Conservation (phyloP, 495 filamentous ascomycete genomes). For the Alectoria sarmentosa region DNA sequence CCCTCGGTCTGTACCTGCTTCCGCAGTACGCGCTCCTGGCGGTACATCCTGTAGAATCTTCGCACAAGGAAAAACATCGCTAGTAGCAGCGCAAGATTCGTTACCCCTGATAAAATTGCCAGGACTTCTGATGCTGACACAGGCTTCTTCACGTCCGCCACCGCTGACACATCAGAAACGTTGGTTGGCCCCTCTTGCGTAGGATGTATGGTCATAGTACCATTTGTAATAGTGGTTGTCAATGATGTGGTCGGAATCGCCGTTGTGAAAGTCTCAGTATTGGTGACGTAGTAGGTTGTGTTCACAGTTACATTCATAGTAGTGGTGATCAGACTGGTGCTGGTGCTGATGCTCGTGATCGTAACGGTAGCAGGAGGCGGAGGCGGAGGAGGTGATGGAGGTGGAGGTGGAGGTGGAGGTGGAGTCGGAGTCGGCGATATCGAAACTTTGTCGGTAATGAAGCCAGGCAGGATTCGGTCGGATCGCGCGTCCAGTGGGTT, state of each 20-base stretch:
- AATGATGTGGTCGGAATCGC: not conserved
- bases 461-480: not conserved
- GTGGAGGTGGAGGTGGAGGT: not conserved
- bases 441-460: no score
- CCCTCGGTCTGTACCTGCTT: constrained; percentile 9
- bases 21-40: constrained; percentile 1
- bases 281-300: not conserved
- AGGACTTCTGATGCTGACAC: not conserved
- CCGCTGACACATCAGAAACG: no score
- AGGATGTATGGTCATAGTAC: not conserved
- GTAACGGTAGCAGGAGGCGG: not conserved
- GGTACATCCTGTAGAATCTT: constrained; percentile 5
- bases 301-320: not conserved
- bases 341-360: not conserved
- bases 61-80: not conserved
- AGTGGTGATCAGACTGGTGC: not conserved
- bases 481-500: not conserved
- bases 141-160: not conserved
- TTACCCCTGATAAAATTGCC: not conserved
- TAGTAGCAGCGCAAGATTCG: not conserved
- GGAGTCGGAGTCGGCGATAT: not conserved
- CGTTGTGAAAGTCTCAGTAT: not conserved
- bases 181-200: not conserved
- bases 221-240: not conserved
- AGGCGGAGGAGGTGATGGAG: not conserved